Evolutionary conservation across 495 filamentous ascomycete species (phyloP), one percentile per base, ranked within the genome.

Genomic region (Haplographium delicatum): DNA sequence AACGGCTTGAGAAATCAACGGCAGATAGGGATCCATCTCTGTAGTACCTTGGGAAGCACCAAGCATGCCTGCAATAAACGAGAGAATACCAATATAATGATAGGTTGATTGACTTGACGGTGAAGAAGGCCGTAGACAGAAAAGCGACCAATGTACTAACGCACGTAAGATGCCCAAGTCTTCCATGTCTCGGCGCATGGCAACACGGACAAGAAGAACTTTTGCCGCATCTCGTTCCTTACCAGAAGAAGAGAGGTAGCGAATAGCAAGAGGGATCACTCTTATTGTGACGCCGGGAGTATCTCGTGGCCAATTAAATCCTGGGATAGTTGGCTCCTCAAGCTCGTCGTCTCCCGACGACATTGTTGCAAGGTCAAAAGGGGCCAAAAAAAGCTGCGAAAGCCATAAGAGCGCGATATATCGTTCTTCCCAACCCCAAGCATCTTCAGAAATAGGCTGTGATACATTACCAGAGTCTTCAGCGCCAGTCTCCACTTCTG

Each of bases 341-440:
- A 63, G 59, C n/a, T 71, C 65, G 8, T 66, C 68, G 4, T 69
- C 65, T 28, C 67, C 71, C 8, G 83, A 84, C 3, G 91, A 95
- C 47, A 98, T 86, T 6, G 85, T 88, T 16, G 82, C 73, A 44
- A 99, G 72, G 57, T 96, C 91, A 66, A 97, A 97, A 0, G 93
- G 93, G 10, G 87, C 86, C n/a, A 96, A 79, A 58, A 95, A 74
- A 2, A 97, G 71, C 66, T 97, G 94, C 2, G 88, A 91, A 5
- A 99, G 74, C 93, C 93, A 99, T 27, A 96, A 74, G 8, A 99
- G 68, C 49, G 90, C 82, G 24, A 96, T 71, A 58, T 95, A 96
- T 22, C 85, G 76, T 66, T 95, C 88, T 64, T 96, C 82, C 93
- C 93, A 99, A 6, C 69, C 68, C 66, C 85, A 76, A 0, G 62